Percentiles rank a stretch among this genome's conserved stretches.
These are phyloP conservation scores for Tetraselmis chui DNA, from an alignment of 139 green algal genomes.

Conservation along the genomic window DNA sequence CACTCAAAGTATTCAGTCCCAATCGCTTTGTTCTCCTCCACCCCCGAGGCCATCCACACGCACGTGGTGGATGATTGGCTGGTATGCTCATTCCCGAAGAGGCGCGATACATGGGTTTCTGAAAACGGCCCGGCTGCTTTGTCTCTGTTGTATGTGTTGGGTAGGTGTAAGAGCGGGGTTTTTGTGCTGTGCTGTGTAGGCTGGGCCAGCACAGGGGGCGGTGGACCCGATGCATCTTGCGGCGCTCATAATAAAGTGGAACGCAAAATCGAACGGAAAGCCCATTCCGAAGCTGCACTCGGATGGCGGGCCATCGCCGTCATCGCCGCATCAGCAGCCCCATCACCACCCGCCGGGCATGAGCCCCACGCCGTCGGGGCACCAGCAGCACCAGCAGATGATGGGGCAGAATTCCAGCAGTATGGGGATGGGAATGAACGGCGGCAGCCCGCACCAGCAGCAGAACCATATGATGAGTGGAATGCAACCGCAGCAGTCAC, in stretches of 20 bases:
- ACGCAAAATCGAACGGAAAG: background rate
- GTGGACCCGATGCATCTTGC: background rate
- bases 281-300: background rate
- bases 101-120: too few species aligned
- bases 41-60: background rate
- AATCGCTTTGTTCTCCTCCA: background rate
- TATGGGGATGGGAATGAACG: background rate
- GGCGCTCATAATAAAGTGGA: background rate
- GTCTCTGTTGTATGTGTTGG: too few species aligned
- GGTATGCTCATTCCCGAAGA: too few species aligned
- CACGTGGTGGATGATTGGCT: background rate
- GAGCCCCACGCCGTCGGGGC: too few species aligned
- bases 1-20: background rate
- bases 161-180: too few species aligned
- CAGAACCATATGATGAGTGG: background rate
- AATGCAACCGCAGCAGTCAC: background rate
- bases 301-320: background rate
- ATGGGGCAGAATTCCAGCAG: background rate
- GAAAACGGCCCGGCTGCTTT: too few species aligned
- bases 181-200: too few species aligned
- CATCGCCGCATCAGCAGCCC: background rate
- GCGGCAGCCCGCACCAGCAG: background rate
- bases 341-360: too few species aligned
- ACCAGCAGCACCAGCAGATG: background rate
- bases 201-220: background rate